Base-by-base conservation (phyloP, 306 rosid genomes). In the Quillaja saponaria region DNA sequence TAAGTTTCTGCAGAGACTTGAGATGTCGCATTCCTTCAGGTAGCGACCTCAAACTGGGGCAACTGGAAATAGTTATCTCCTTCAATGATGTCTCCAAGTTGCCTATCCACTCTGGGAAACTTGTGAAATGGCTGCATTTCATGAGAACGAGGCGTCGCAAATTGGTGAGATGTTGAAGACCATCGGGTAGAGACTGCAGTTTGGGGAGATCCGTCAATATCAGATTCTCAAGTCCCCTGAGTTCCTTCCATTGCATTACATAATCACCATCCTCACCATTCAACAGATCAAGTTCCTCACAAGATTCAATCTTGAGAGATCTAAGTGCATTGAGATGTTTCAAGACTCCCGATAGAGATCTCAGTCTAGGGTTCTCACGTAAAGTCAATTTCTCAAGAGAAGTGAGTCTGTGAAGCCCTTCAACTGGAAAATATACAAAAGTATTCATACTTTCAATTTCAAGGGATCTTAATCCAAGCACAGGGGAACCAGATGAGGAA, bases 91-190 rank as follows among this genome's bases (percentile, higher is more conserved):
- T 6, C 11, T 8, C 2, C 0, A 28, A 11, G 34, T 39, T 39
- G 14, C 11, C 16, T 6, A 9, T 42, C 66, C 66, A 49, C 41
- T 49, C 59, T 1, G 44, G 66, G 7, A 68, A 0, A 7, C 10
- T 2, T 11, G 7, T 28, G 1, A 68, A 13, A n/a, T 21, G 49
- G 1, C 1, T 0, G 25, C 62, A 61, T 0, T 35, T n/a, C n/a
- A 0, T 0, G 0, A 0, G 4, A 69, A 0, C 0, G 4, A 69
- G 61, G 31, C 3, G 4, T 2, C 4, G 2, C 31, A 25, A 25
- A 4, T 2, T 25, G 31, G 31, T 25, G 4, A 58, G 5, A 49
- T 69, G 19, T 0, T 50, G 54, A 50, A 69, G 61, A 15, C 74
- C 61, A 28, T 33, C 1, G 0, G 61, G 66, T 0, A 68, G 10